Percentiles rank a stretch among this genome's conserved stretches.
Conservation (phyloP, 768 basidiomycete genomes). For the Asterophora lycoperdoides region DNA sequence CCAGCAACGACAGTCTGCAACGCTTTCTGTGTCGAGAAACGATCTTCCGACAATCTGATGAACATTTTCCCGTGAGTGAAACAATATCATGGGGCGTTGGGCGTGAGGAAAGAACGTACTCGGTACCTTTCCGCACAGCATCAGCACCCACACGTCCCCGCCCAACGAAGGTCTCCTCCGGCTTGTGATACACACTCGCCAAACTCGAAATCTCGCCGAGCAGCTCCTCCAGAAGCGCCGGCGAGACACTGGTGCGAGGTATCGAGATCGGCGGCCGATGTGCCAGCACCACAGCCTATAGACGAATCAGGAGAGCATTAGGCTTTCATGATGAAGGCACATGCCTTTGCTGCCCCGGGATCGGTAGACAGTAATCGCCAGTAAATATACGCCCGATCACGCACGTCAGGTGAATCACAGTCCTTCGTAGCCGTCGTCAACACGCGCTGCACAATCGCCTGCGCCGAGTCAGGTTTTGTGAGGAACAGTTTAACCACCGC, state of each 20-base stretch:
- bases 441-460: constrained; percentile 88
- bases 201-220: constrained; percentile 84
- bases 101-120: constrained; percentile 38
- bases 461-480: constrained; percentile 90
- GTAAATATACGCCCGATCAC: constrained; percentile 97
- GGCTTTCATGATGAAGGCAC: constrained; percentile 4
- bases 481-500: constrained; percentile 97
- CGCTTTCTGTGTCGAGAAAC: constrained; percentile 71
- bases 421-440: constrained; percentile 94
- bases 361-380: constrained; percentile 95
- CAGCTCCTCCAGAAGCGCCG: constrained; percentile 86
- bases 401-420: constrained; percentile 94
- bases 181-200: constrained; percentile 97
- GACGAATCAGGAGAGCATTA: neutral
- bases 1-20: constrained; percentile 90
- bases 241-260: constrained; percentile 84
- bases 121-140: constrained; percentile 57
- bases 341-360: constrained; percentile 90
- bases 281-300: constrained; percentile 77
- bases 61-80: constrained; percentile 1
- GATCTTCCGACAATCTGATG: constrained; percentile 60
- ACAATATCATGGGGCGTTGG: neutral
- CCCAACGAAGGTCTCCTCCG: constrained; percentile 92
- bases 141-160: constrained; percentile 85
- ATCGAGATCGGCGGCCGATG: constrained; percentile 91